Evolutionary conservation across 441 rosid genomes (phyloP), one percentile per base, ranked within the genome.

Genomic region (Syzygium malaccense): DNA sequence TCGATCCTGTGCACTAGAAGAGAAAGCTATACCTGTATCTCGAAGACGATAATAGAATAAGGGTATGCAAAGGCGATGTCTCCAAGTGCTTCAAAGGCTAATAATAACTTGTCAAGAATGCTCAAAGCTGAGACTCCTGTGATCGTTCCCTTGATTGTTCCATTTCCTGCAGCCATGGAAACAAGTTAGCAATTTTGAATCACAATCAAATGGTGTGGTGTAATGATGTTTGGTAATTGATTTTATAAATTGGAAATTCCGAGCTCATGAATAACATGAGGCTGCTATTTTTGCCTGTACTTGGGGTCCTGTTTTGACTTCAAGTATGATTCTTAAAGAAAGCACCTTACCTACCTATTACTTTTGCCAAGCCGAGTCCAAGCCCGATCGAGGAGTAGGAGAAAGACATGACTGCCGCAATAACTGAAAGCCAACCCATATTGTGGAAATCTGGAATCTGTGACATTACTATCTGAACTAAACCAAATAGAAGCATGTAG

Each of bases 371-470:
- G 37, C 96, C 94, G 7, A 96, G 94, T 71, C 91, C 96, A 13
- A 95, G 92, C 28, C 97, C 98, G 0, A 94, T 94, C 30, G 90
- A 93, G 13, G 98, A 88, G 87, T 96, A 96, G 49, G 93, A 28
- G 88, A 95, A 94, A 12, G 98, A 96, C 98, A 96, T 94, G 48
- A 89, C 26, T 2, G 97, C 95, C 26, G 97, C 95, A 23, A 93
- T 26, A 79, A 95, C 30, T 32, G 98, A 96, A 57, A 96, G 92
- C 89, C 94, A 94, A 57, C 91, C 88, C 57, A 96, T 89, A 84
- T 95, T 86, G 41, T 94, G 94, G 80, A 95, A 95, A 87, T 95
- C 94, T 45, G 97, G 96, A 56, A 93, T 89, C 87, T 95, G 97
- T 26, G 87, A 86, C 87, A 86, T 60, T 68, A 48, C 28, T 4